phyloP scores from a whole-genome alignment of 129 eudicot species.

The Deinandra increscens region DNA sequence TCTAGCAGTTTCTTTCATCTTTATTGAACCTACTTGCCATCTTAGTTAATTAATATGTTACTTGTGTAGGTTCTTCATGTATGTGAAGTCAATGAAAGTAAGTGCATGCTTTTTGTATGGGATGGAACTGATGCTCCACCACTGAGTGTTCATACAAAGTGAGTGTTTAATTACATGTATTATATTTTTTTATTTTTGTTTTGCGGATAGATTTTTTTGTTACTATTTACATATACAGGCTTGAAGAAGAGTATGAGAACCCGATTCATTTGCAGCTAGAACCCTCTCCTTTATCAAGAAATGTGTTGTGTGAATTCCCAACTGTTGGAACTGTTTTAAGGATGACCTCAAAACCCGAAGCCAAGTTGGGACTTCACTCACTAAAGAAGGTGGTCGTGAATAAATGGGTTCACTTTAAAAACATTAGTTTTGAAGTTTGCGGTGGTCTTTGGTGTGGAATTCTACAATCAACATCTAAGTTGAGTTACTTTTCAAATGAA shows the following conservation, averaged over 20 bases:
- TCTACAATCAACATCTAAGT: constrained; percentile 52
- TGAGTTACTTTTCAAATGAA: constrained; percentile 59
- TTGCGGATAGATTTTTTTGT: background rate
- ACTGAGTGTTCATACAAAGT: constrained; percentile 47
- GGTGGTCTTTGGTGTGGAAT: constrained; percentile 69
- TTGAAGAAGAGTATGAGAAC: constrained; percentile 54
- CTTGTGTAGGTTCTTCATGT: constrained; percentile 64
- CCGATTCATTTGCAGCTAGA: constrained; percentile 69
- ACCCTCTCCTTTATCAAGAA: constrained; percentile 52
- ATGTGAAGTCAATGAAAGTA: constrained; percentile 49
- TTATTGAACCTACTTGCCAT: background rate
- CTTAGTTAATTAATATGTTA: background rate
- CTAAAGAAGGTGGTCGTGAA: constrained; percentile 38
- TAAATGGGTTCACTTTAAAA: constrained; percentile 66
- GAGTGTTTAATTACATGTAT: no score
- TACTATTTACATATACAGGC: constrained; percentile 39
- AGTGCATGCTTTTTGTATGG: constrained; percentile 84
- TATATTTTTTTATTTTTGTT: constrained; percentile 22
- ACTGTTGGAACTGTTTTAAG: constrained; percentile 72
- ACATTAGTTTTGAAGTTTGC: constrained; percentile 46
- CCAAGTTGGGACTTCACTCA: constrained; percentile 52
- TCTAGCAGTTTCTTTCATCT: background rate
- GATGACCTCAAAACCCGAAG: constrained; percentile 40
- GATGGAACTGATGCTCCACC: constrained; percentile 89
- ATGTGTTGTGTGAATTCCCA: constrained; percentile 61